Evolutionary conservation across 257 asterid species (phyloP).

Genomic region (Solanum paucissectum): DNA sequence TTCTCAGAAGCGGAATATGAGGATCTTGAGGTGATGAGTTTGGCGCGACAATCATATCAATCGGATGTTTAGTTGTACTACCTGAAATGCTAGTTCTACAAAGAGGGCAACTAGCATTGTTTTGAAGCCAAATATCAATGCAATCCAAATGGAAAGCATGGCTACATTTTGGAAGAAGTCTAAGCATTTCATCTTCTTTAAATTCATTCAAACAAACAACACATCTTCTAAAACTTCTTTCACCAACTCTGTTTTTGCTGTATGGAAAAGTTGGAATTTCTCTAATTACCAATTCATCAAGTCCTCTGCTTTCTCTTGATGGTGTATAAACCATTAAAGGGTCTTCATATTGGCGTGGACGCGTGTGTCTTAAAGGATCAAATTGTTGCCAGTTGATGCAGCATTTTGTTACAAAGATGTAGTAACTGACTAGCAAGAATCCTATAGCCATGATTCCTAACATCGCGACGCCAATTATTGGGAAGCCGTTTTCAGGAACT

Average conservation of each 20-base stretch:
- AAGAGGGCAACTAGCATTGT: conserved; percentile 65
- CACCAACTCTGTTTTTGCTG: conserved; percentile 13
- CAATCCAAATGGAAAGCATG: conserved; percentile 80
- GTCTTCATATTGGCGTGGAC: conserved; percentile 14
- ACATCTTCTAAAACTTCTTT: conserved; percentile 33
- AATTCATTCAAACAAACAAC: conserved; percentile 70
- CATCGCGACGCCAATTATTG: conserved; percentile 56
- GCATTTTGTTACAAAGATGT: conserved; percentile 56
- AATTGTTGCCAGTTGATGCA: conserved; percentile 61
- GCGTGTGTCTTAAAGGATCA: conserved; percentile 46
- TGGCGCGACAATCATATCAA: conserved; percentile 41
- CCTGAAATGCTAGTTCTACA: conserved; percentile 72
- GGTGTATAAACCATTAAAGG: conserved; percentile 41
- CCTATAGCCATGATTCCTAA: conserved; percentile 60
- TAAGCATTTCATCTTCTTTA: conserved; percentile 46
- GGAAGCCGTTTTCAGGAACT: conserved; percentile 40
- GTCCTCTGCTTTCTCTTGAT: conserved; percentile 50
- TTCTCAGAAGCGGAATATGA: conserved; percentile 15
- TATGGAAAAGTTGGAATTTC: conserved; percentile 60
- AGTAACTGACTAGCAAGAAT: conserved; percentile 54
- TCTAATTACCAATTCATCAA: conserved; percentile 49
- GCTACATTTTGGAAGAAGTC: conserved; percentile 62
- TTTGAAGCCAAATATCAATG: conserved; percentile 68
- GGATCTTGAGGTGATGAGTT: conserved; percentile 71
- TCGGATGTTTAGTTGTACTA: conserved; percentile 10